phyloP scores from a whole-genome alignment of 2,329 filamentous ascomycete species.

The Trichophyton rubrum region DNA sequence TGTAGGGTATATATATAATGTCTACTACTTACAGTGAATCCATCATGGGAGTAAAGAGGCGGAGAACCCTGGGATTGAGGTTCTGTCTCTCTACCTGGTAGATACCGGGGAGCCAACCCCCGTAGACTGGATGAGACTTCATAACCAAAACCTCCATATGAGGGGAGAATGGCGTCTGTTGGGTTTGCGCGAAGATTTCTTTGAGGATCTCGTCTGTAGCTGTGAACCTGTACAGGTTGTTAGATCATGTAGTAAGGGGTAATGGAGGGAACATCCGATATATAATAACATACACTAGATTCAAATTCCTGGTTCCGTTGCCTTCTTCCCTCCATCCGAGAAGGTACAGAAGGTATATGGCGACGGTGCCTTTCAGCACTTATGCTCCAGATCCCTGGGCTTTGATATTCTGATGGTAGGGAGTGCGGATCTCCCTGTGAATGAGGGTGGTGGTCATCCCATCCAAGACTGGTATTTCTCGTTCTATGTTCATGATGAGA shows the following conservation, averaged over 20 bases:
- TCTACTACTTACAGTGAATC: background rate
- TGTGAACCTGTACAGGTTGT: constrained; percentile 8
- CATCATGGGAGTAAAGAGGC: constrained; percentile 12
- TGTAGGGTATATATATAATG: background rate
- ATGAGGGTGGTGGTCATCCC: background rate
- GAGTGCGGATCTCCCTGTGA: background rate
- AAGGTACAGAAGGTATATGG: constrained; percentile 9
- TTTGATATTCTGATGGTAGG: background rate
- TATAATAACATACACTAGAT: constrained; percentile 13
- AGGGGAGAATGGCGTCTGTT: constrained; percentile 8
- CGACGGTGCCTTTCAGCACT: constrained; percentile 14
- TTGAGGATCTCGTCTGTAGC: constrained; percentile 7
- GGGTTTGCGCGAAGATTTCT: constrained; percentile 2
- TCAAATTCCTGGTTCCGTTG: constrained; percentile 9
- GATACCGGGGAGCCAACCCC: constrained; percentile 10
- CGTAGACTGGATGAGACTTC: constrained; percentile 7
- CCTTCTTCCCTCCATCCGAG: constrained; percentile 12
- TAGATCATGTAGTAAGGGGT: background rate
- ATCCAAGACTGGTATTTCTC: background rate
- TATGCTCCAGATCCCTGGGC: background rate
- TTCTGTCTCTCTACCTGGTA: constrained; percentile 6
- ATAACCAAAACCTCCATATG: constrained; percentile 13
- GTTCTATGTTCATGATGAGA: background rate
- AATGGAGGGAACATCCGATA: background rate
- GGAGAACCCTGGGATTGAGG: constrained; percentile 9